phyloP scores from a whole-genome alignment of 805 yeast genomes.

The Candida methanosorbosa region DNA sequence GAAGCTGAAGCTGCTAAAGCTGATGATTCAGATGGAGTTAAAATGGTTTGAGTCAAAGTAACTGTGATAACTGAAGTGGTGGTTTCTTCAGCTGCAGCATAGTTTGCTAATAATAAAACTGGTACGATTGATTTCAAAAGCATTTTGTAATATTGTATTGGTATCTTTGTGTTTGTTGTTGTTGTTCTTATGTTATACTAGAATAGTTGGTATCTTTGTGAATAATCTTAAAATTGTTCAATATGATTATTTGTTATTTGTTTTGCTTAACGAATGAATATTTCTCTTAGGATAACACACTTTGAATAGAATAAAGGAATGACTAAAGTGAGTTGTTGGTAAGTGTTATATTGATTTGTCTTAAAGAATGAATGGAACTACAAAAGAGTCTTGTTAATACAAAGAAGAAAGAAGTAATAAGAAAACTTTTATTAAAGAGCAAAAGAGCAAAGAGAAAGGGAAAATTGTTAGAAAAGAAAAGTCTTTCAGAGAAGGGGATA shows the following conservation, averaged over 20 bases:
- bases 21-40: slow-evolving; percentile 36
- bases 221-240: no score
- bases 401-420: no score
- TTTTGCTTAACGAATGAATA: background rate
- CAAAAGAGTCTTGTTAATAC: no score
- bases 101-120: slow-evolving; percentile 14
- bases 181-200: background rate
- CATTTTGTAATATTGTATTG: slow-evolving; percentile 15
- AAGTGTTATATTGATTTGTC: background rate
- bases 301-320: slow-evolving; percentile 1
- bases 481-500: no score
- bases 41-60: slow-evolving; percentile 35
- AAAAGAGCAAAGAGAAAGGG: no score
- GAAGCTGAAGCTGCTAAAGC: slow-evolving; percentile 12
- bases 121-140: slow-evolving; percentile 16
- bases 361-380: background rate
- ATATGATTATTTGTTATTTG: background rate
- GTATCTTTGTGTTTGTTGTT: background rate
- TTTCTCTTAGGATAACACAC: background rate
- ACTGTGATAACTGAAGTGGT: slow-evolving; percentile 33
- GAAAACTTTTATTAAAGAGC: no score
- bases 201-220: background rate
- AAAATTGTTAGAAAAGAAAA: no score
- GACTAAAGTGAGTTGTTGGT: slow-evolving; percentile 4
- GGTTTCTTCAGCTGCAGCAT: slow-evolving; percentile 23